These are phyloP conservation scores for Arthrobotrys pseudoclavata DNA, from an alignment of 2,329 filamentous ascomycete genomes.

Conservation along the genomic window DNA sequence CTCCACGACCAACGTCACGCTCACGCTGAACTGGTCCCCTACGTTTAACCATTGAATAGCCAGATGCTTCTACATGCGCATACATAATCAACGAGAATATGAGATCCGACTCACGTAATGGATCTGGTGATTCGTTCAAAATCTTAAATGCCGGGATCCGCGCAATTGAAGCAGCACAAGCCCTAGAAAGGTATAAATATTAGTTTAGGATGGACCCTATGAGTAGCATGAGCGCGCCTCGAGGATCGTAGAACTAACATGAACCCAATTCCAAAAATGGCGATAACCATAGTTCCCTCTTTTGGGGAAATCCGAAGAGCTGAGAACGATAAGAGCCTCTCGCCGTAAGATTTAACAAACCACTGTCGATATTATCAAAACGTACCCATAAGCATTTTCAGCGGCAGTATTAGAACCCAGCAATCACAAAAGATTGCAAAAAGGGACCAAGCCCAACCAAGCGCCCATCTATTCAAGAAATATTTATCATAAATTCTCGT, in stretches of 20 bases:
- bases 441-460: conserved; percentile 38
- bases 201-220: background rate
- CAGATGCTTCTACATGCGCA: background rate
- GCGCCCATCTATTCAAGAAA: conserved; percentile 38
- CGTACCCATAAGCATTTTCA: conserved; percentile 51
- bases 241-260: conserved; percentile 14
- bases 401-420: conserved; percentile 39
- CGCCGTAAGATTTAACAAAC: background rate
- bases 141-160: conserved; percentile 41
- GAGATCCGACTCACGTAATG: conserved; percentile 26
- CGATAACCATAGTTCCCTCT: conserved; percentile 31
- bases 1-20: conserved; percentile 37
- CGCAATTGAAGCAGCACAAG: conserved; percentile 39
- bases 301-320: conserved; percentile 32
- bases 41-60: background rate
- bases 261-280: conserved; percentile 31
- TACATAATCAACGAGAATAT: background rate
- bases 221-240: background rate
- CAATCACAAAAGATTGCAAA: conserved; percentile 35
- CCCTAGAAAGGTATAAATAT: conserved; percentile 2
- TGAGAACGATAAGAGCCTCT: conserved; percentile 1
- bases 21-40: conserved; percentile 44
- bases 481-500: conserved; percentile 15
- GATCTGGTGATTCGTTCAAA: conserved; percentile 31
- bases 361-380: background rate